These are phyloP conservation scores for Pichia sp. DNA, from an alignment of 1,139 yeast genomes.

Conservation along the genomic window DNA sequence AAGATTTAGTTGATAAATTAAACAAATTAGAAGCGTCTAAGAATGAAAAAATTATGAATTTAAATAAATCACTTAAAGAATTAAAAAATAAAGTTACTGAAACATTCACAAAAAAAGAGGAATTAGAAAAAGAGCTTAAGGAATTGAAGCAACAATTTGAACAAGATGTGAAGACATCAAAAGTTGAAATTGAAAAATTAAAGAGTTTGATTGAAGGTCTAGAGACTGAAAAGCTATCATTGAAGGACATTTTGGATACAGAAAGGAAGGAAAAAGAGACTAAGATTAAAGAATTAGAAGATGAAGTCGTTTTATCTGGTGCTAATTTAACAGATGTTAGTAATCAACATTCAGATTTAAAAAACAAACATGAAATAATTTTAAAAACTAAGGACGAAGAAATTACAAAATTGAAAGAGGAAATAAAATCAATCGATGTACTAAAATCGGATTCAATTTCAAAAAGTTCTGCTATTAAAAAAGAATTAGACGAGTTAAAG, in stretches of 20 bases:
- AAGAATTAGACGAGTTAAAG: conserved; percentile 7
- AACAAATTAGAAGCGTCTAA: not conserved
- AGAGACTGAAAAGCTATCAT: not conserved
- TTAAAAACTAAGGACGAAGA: not conserved
- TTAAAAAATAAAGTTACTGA: not conserved
- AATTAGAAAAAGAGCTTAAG: not conserved
- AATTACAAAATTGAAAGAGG: not conserved
- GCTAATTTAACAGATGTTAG: not conserved
- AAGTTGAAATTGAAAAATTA: not conserved
- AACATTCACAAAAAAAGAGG: not conserved
- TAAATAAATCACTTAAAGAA: not conserved
- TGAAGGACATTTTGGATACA: not conserved
- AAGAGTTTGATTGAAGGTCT: not conserved
- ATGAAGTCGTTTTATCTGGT: not conserved
- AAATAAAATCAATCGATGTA: not conserved
- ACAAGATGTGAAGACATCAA: not conserved
- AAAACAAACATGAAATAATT: not conserved
- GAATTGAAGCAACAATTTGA: conserved; percentile 1
- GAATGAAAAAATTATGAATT: not conserved
- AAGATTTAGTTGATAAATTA: not conserved
- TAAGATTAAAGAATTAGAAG: not conserved
- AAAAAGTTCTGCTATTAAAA: not conserved
- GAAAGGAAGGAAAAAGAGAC: not conserved
- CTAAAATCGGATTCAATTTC: not conserved
- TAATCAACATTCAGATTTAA: conserved; percentile 1